Percentiles rank a stretch among this genome's conserved stretches.
These are phyloP conservation scores for Sclerotinia borealis DNA, from an alignment of 2,329 filamentous ascomycete genomes.

Conservation along the genomic window DNA sequence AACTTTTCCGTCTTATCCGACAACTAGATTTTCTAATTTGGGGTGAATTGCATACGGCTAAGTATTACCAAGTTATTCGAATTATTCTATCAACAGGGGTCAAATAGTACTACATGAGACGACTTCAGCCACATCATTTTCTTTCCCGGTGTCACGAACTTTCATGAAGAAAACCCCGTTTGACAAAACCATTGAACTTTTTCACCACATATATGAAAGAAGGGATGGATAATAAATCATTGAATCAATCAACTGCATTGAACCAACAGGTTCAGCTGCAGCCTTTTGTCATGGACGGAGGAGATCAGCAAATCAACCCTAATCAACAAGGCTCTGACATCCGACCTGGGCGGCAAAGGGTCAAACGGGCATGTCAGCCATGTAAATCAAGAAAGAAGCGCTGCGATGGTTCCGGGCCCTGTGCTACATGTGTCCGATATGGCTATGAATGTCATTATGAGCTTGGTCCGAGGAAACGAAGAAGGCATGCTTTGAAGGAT, in stretches of 20 bases:
- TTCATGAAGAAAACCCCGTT: neutral
- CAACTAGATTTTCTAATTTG: neutral
- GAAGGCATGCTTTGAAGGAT: constrained; percentile 3
- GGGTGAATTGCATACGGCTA: neutral
- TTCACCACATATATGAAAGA: neutral
- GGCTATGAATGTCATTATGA: constrained; percentile 10
- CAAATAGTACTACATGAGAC: neutral
- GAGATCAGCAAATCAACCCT: neutral
- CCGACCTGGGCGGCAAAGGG: constrained; percentile 10
- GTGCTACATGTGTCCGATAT: constrained; percentile 10
- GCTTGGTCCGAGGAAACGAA: constrained; percentile 6
- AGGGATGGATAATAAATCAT: neutral
- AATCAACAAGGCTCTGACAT: constrained; percentile 1
- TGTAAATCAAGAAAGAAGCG: constrained; percentile 13
- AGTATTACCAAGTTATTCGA: no score
- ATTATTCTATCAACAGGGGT: neutral
- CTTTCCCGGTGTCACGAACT: neutral
- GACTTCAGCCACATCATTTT: neutral
- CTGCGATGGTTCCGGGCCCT: constrained; percentile 10
- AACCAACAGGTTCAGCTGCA: neutral
- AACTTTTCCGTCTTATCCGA: neutral
- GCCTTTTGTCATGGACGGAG: neutral
- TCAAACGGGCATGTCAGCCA: constrained; percentile 13
- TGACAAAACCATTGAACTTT: neutral
- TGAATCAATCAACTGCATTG: neutral